Evolutionary conservation across 352 stramenopile genomes (phyloP).

Genomic region (Globisporangium iwayamae): DNA sequence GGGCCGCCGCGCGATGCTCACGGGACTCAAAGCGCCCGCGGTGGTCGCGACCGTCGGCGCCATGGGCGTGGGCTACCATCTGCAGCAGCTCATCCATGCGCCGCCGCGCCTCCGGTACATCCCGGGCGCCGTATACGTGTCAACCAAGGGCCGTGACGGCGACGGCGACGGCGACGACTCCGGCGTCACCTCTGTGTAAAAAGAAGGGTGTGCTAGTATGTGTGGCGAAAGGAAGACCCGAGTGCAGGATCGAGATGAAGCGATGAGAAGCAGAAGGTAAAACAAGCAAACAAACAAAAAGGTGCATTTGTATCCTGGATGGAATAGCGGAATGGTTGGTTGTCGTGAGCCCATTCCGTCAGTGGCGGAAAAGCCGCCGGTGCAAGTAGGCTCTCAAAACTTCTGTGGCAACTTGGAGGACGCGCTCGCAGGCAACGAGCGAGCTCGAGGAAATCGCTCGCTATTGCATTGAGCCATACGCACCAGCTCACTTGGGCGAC

Average conservation of each 20-base stretch:
- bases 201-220: slow-evolving; percentile 2
- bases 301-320: too few relatives aligned
- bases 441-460: too few relatives aligned
- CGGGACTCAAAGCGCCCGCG: slow-evolving; percentile 35
- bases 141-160: neutral
- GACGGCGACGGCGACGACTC: neutral
- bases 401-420: too few relatives aligned
- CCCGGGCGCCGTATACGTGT: slow-evolving; percentile 24
- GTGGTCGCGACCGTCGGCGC: slow-evolving; percentile 48
- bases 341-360: too few relatives aligned
- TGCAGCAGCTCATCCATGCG: slow-evolving; percentile 59
- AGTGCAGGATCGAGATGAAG: neutral
- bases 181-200: slow-evolving; percentile 12
- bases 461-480: too few relatives aligned
- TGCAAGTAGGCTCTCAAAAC: too few relatives aligned
- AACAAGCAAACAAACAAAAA: neutral
- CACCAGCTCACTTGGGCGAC: too few relatives aligned
- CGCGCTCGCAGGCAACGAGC: too few relatives aligned
- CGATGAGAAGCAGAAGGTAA: neutral
- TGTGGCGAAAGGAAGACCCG: neutral
- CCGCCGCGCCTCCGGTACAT: slow-evolving; percentile 56
- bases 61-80: slow-evolving; percentile 64
- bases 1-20: slow-evolving; percentile 43
- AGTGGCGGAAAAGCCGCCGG: too few relatives aligned
- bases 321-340: too few relatives aligned